Evolutionary conservation across 495 filamentous ascomycete genomes (phyloP), one percentile per base, ranked within the genome.

Genomic region (Penicillium manginii): DNA sequence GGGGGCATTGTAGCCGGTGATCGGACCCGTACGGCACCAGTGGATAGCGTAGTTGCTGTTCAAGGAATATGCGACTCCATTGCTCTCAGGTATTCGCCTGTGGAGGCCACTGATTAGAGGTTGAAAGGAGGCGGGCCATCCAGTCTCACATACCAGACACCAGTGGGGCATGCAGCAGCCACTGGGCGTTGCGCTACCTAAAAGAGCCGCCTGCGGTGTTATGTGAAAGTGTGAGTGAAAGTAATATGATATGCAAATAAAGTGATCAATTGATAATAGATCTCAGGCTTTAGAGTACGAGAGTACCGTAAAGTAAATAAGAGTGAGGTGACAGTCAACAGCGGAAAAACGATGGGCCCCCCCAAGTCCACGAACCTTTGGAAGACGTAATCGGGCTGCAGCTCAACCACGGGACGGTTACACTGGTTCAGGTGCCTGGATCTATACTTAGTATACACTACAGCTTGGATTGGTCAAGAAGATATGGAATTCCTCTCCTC

Each of bases 1-100:
- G 76, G 70, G 2, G 74, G 68, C 77, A 80, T 80, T 59, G 33
- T 70, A 48, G 52, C 33, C 49, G 43, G 40, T 58, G 58, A 46
- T 56, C 42, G 48, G 22, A 26, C 52, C 65, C 62, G 23, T 53
- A 46, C 50, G 35, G 50, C 47, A 50, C 50, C 54, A 33, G 22
- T 37, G 42, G 37, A 26, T 54, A 50, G 32, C 47, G 50, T 15
- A 19, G 32, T 50, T 50, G 42, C 55, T 26, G 47, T 35, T 58
- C 15, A 65, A 18, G 62, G 58, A 21, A 47, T 50, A 47, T 52
- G 47, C 33, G 53, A 50, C 50, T 61, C 65, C 67, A 70, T 70
- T 47, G 57, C 60, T 56, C 52, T 58, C 53, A 14, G 47, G 40
- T 43, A 17, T 32, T 54, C 15, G 42, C 40, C 47, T 61, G 61